These are phyloP conservation scores for Triangularia setosa DNA, from an alignment of 2,329 filamentous ascomycete species.

Conservation along the genomic window DNA sequence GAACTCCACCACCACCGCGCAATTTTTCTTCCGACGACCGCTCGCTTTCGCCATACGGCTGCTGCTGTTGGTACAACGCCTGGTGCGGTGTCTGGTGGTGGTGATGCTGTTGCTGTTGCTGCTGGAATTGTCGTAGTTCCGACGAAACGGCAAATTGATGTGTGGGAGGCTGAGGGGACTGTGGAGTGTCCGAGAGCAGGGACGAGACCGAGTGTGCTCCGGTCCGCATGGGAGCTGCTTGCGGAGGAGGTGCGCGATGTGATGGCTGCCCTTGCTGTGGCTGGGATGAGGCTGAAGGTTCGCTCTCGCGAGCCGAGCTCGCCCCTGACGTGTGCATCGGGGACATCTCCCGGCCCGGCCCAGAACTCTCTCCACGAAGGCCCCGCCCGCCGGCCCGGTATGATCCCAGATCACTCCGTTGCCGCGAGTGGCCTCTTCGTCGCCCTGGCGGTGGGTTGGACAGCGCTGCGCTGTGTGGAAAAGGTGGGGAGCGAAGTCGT, in stretches of 20 bases:
- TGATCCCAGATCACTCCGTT: slow-evolving; percentile 60
- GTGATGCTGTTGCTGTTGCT: slow-evolving; percentile 24
- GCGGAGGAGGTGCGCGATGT: slow-evolving; percentile 8
- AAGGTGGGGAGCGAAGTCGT: slow-evolving; percentile 51
- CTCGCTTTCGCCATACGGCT: slow-evolving; percentile 28
- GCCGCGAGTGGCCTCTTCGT: slow-evolving; percentile 58
- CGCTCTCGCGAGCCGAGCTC: slow-evolving; percentile 33
- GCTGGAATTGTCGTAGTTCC: slow-evolving; percentile 8
- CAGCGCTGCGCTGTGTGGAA: slow-evolving; percentile 50
- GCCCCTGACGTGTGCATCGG: slow-evolving; percentile 33
- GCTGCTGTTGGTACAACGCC: slow-evolving; percentile 17
- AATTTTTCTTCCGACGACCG: slow-evolving; percentile 34
- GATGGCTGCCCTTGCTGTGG: slow-evolving; percentile 28
- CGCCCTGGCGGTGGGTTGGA: slow-evolving; percentile 51
- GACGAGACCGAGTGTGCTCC: slow-evolving; percentile 23
- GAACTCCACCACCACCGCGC: slow-evolving; percentile 31
- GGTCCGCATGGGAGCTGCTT: slow-evolving; percentile 7
- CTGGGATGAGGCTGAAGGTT: slow-evolving; percentile 26
- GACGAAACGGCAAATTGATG: slow-evolving; percentile 5
- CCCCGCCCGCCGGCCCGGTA: slow-evolving; percentile 41
- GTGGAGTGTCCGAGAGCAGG: slow-evolving; percentile 18
- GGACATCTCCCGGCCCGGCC: slow-evolving; percentile 35
- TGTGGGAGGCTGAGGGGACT: slow-evolving; percentile 3
- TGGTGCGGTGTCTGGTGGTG: slow-evolving; percentile 23
- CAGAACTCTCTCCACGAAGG: slow-evolving; percentile 29